Base-by-base conservation (phyloP, 2,329 filamentous ascomycete species). In the Periconia digitata region DNA sequence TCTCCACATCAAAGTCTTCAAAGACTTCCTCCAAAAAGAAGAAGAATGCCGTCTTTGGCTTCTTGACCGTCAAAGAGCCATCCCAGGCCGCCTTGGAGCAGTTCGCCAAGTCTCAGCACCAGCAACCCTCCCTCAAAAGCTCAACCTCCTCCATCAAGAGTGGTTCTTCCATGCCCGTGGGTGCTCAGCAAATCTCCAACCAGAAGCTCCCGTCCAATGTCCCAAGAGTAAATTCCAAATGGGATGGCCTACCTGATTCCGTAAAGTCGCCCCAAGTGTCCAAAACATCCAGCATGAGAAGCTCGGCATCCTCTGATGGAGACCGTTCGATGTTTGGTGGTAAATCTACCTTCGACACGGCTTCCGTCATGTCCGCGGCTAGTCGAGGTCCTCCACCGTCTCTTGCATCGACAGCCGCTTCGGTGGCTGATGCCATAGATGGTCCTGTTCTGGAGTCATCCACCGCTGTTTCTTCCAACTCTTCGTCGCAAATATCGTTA, bases 181-280 rank as follows among this genome's bases (percentile, higher is more conserved):
- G 69, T 29, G 51, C 55, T 1, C 38, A 44, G 15, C 27, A 32
- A 5, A 63, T 76, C 1, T 73, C 75, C 6, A 57, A 68, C 6
- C 71, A 76, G 50, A 79, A 76, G 53, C 69, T 81, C 32, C 78
- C 79, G 6, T 55, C 70, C 3, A 67, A 66, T 45, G 76, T 80
- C 1, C 78, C 78, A 17, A 79, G 75, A 52, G 78, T 80, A 29
- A 81, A 80, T 50, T 75, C 75, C 22, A 80, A 77, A 62, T 81
- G 78, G 78, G 74, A 81, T 54, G 78, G 78, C 8, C 59, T 80
- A 7, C 78, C 78, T 12, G 69, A 75, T 18, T 51, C 60, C 1
- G 54, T 71, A 37, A 76, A 73, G 54, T 51, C 56, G 8, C 39
- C 44, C 12, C 54, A 52, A 2, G 44, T 51, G 16, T 59, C 58